Base-by-base conservation (phyloP, 2,329 filamentous ascomycete species). In the Berkeleyomyces rouxiae region DNA sequence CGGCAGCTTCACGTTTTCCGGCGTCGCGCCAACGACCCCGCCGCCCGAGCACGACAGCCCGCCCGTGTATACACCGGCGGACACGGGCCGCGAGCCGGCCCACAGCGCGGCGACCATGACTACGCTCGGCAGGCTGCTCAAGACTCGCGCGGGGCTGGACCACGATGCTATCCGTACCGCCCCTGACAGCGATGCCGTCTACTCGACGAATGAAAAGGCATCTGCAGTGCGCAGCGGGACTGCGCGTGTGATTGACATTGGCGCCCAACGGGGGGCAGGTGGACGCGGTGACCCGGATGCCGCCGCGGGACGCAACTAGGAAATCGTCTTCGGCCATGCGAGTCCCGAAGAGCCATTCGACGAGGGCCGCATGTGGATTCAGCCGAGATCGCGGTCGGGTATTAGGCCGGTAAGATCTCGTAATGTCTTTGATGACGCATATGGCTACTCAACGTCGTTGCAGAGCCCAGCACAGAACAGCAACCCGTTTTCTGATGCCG, bases 381-480 rank as follows among this genome's bases (percentile, higher is more conserved):
- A n/a, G 36, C 6, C 23, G 4, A 36, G 23, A 33, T 10, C 49
- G 16, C 13, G 23, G 42, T 4, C 23, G 42, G 33, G 13, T 37
- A n/a, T 40, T n/a, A 42, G 58, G 43, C 13, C 23, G 31, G 58
- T 33, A 31, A 39, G 36, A 40, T 16, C 40, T 23, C 23, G 60
- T 3, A 64, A 62, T 23, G 44, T 64, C 9, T 62, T 59, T 10
- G 55, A 47, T 42, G 63, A 64, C 31, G 55, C 60, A 40, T 51
- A 43, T 40, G 62, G 37, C 10, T 64, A 60, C 58, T 63, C 63
- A n/a, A 64, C 59, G 16, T 64, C 61, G 51, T 13, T 66, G 31
- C 55, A 64, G 13, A 66, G 63, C 44, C 65, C 65, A 37, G 53
- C 47, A n/a, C 59, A 63, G 37, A 61, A 66, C 4, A 51, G 33